Evolutionary conservation across 805 yeast genomes (phyloP).

Genomic region (Saccharomycopsis schoenii): DNA sequence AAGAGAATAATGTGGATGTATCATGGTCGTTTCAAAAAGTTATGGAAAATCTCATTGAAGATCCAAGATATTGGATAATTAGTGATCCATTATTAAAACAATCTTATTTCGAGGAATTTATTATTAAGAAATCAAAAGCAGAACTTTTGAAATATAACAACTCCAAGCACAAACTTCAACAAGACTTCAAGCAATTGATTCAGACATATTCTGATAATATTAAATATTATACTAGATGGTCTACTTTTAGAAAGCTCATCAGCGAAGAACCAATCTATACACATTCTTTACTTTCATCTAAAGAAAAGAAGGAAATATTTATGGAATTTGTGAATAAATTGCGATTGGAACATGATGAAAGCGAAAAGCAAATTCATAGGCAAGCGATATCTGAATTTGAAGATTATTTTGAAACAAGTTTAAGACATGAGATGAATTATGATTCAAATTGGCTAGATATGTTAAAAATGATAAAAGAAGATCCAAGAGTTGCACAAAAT

Average conservation of each 20-base stretch:
- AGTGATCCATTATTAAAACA: slow-evolving; percentile 52
- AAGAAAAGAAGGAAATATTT: slow-evolving; percentile 46
- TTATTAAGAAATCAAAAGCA: slow-evolving; percentile 38
- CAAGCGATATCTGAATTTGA: slow-evolving; percentile 46
- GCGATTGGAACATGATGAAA: slow-evolving; percentile 23
- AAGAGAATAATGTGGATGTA: slow-evolving; percentile 49
- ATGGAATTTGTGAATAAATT: slow-evolving; percentile 37
- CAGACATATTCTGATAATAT: slow-evolving; percentile 32
- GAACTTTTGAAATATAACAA: slow-evolving; percentile 44
- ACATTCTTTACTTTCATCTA: slow-evolving; percentile 49
- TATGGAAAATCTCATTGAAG: slow-evolving; percentile 45
- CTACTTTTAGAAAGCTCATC: slow-evolving; percentile 40
- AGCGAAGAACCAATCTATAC: slow-evolving; percentile 57
- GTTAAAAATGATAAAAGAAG: slow-evolving; percentile 30
- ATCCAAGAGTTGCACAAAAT: slow-evolving; percentile 48
- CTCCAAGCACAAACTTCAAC: slow-evolving; percentile 45
- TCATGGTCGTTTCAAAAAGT: slow-evolving; percentile 68
- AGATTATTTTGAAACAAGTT: slow-evolving; percentile 34
- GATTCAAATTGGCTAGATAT: slow-evolving; percentile 31
- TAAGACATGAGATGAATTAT: slow-evolving; percentile 16
- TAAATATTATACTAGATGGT: slow-evolving; percentile 55
- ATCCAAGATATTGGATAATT: slow-evolving; percentile 60
- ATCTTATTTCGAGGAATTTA: slow-evolving; percentile 53
- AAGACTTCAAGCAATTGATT: slow-evolving; percentile 42
- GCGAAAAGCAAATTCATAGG: slow-evolving; percentile 25